Evolutionary conservation across 371 early-diverging fungal species (phyloP), one percentile per base, ranked within the genome.

Genomic region (Funneliformis caledonium): DNA sequence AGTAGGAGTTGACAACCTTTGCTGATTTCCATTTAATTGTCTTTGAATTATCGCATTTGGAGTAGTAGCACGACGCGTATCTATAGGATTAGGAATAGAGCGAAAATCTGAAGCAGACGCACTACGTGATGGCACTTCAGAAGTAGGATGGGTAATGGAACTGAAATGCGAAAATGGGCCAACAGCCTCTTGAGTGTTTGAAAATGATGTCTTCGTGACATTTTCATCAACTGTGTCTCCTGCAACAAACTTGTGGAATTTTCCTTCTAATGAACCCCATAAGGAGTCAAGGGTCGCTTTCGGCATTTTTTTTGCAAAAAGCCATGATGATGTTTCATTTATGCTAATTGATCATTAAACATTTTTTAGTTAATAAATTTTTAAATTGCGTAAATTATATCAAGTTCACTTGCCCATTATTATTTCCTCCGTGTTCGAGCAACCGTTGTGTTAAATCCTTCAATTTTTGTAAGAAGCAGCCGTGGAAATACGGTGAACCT

Each of bases 401-500:
- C 31, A 52, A 19, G 7, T 9, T 72, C 80, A 80, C 80, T 76
- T 86, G 87, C 88, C 87, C 85, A 81, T 88, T 77, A 76, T 85
- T 84, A 76, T 83, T 82, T 67, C 88, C 86, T 80, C 72, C 82
- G 42, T 85, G 84, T 70, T 83, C 86, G 56, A 86, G 85, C 48
- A 91, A 83, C 47, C 88, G 83, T 16, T 88, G 85, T 50, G 85
- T 84, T 45, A 92, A 84, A 31, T 88, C 88, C 76, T 87, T 86
- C 6, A 97, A 85, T 43, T 88, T 87, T 19, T 92, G 90, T 3
- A 87, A 85, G 80, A 97, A 91, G 2, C 88, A 86, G 19, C 84
- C 82, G 82, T 95, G 94, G 80, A 96, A 89, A 82, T 94, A 96
- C 16, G 95, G 94, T 22, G 91, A 91, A 2, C 92, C 91, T 74